These are phyloP conservation scores for Byssoonygena ceratinophila DNA, from an alignment of 2,329 filamentous ascomycete species.

Conservation along the genomic window DNA sequence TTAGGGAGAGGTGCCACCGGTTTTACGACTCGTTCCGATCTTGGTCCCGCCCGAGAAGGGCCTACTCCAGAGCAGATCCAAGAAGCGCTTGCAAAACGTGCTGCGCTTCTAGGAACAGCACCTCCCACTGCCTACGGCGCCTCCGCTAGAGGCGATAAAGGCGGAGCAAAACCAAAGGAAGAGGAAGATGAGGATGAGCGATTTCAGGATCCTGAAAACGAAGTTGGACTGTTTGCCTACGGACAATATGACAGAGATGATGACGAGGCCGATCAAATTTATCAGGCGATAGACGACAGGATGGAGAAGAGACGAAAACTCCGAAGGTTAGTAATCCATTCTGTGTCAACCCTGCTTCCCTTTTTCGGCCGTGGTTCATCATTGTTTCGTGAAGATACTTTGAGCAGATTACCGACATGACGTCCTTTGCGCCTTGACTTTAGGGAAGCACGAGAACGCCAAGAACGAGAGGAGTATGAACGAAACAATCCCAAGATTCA, in stretches of 20 bases:
- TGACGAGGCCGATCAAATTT: constrained; percentile 93
- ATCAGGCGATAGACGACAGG: constrained; percentile 88
- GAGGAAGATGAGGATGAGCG: constrained; percentile 67
- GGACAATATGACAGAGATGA: constrained; percentile 96
- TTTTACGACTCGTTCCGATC: constrained; percentile 92
- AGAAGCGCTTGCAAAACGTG: constrained; percentile 88
- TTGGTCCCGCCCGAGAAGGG: constrained; percentile 87
- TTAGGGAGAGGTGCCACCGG: constrained; percentile 95
- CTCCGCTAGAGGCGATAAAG: constrained; percentile 52
- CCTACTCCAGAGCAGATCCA: constrained; percentile 98
- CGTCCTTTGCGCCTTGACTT: constrained; percentile 43
- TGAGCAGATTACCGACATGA: constrained; percentile 68
- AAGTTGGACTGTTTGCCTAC: constrained; percentile 87
- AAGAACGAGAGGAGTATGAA: constrained; percentile 91
- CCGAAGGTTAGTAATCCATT: constrained; percentile 61
- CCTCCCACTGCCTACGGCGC: constrained; percentile 64
- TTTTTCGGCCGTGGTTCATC: constrained; percentile 53
- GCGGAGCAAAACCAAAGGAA: constrained; percentile 47
- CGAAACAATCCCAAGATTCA: constrained; percentile 96
- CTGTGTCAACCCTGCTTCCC: constrained; percentile 17
- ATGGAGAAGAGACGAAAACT: constrained; percentile 83
- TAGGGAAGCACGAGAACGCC: constrained; percentile 88
- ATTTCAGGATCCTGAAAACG: constrained; percentile 94
- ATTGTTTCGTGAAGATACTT: constrained; percentile 49
- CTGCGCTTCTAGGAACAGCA: constrained; percentile 66